Evolutionary conservation across 305 asterid species (phyloP), one percentile per base, ranked within the genome.

Genomic region (Solanum aculeatissimum): DNA sequence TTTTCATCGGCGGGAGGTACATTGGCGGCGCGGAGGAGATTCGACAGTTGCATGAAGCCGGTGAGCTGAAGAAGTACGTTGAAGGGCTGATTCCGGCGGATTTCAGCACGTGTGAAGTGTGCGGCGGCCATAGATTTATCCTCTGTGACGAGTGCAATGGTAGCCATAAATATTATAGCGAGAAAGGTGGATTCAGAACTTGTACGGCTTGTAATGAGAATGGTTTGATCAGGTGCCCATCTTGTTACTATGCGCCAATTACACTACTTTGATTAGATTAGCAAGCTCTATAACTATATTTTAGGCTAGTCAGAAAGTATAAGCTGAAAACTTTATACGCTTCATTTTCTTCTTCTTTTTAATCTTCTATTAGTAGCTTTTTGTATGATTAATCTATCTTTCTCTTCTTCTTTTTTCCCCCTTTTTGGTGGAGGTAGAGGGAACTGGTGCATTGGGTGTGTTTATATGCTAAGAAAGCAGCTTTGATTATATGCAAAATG

Each of bases 201-300:
- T 96, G 99, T 83, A 90, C 91, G 45, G 86, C 87, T 77, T 96
- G 99, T 95, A 95, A 94, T 83, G 98, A 92, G 92, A 94, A 96
- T 86, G 99, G 99, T 80, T 93, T 95, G 86, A 86, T 93, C 93
- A 95, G 98, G 97, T 96, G 99, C 98, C 93, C 98, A 10, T 92
- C 96, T 90, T 96, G 99, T 86, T 95, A 92, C 84, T 91, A 85
- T 87, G 89, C 89, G 10, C 91, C 93, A 57, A 82, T 88, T 27
- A 89, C 91, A 89, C 60, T 32, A 11, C 4, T 35, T 8, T 75
- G 62, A 49, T 23, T 77, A 77, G 82, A 77, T 77, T 51, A 77
- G 47, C 23, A 60, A 51, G 82, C 15, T 77, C 43, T 77, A 77
- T 29, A 51, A 25, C 60, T 74, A 74, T 47, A 74, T 66, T 38